Base-by-base conservation (phyloP, 78 protist genomes). In the Paulinella micropora region DNA sequence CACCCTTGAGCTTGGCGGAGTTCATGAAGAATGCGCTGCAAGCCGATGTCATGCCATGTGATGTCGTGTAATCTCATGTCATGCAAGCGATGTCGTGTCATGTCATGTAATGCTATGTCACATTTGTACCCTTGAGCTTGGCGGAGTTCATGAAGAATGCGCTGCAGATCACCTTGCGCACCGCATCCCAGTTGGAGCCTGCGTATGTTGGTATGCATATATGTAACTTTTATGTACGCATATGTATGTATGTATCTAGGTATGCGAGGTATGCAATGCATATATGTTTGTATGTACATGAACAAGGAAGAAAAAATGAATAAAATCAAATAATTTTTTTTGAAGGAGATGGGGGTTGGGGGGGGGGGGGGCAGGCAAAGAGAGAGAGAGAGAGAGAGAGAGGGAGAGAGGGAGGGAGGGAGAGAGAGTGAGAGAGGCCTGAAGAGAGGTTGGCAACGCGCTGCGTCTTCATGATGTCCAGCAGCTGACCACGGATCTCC, bases 71-170 rank as follows among this genome's bases (percentile, higher is more conserved):
- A n/a, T n/a, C n/a, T n/a, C n/a, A n/a, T n/a, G n/a, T n/a, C n/a
- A n/a, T n/a, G n/a, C n/a, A n/a, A n/a, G n/a, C n/a, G n/a, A n/a
- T n/a, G n/a, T n/a, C n/a, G n/a, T n/a, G n/a, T n/a, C n/a, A n/a
- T n/a, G n/a, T n/a, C n/a, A n/a, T n/a, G n/a, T n/a, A n/a, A n/a
- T n/a, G n/a, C n/a, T n/a, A n/a, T n/a, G n/a, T n/a, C n/a, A n/a
- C n/a, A n/a, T n/a, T n/a, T n/a, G n/a, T n/a, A n/a, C n/a, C n/a
- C n/a, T n/a, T n/a, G n/a, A n/a, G n/a, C n/a, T n/a, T n/a, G n/a
- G n/a, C n/a, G n/a, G 96, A 96, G 31, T 96, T 95, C 36, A 96
- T 94, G 89, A 96, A 97, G 94, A 93, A 97, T 0, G 98, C 96
- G 0, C 95, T 64, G 69, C 95, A 89, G 86, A 98, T 92, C 69